Percentiles rank a stretch among this genome's conserved stretches.
phyloP scores from a whole-genome alignment of 352 stramenopile species.

The Phytopythium helicoides region DNA sequence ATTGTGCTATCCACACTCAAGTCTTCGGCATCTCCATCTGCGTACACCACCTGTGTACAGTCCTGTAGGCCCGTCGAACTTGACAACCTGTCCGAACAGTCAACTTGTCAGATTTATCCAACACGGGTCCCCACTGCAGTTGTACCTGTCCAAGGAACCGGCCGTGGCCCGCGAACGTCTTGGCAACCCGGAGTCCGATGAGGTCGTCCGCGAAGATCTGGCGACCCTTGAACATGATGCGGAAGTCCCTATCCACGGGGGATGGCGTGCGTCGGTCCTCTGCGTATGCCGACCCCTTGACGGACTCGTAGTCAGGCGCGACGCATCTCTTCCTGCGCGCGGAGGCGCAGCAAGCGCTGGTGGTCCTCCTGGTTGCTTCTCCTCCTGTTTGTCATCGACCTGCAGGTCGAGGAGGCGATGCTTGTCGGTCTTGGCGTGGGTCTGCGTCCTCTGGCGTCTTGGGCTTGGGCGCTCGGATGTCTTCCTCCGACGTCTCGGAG shows the following conservation, averaged over 20 bases:
- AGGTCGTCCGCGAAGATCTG: slow-evolving; percentile 75
- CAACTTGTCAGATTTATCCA: no score
- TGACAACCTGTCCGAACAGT: slow-evolving; percentile 45
- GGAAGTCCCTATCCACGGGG: slow-evolving; percentile 37
- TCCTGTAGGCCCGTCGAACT: slow-evolving; percentile 68
- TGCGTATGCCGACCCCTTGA: background rate
- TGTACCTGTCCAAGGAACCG: slow-evolving; percentile 72
- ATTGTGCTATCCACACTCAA: slow-evolving; percentile 74
- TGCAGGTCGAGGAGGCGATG: background rate
- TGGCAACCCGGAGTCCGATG: slow-evolving; percentile 78
- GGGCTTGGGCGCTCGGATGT: slow-evolving; percentile 13
- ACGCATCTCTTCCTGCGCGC: background rate
- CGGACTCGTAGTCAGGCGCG: slow-evolving; percentile 9
- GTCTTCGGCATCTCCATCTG: slow-evolving; percentile 78
- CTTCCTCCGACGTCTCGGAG: slow-evolving; percentile 26
- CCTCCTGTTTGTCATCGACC: background rate
- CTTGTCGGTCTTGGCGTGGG: slow-evolving; percentile 2
- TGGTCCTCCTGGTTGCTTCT: background rate
- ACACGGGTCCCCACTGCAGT: no score
- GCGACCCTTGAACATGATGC: slow-evolving; percentile 72
- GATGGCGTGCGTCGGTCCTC: slow-evolving; percentile 20
- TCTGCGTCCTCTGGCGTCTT: slow-evolving; percentile 9
- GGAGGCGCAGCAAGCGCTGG: background rate
- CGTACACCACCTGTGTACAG: slow-evolving; percentile 85
- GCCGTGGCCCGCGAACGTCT: slow-evolving; percentile 78